A percentile compares a stretch with the other conserved stretches of the same genome.
phyloP scores from a whole-genome alignment of 805 yeast species.

The Pichia paraexigua region DNA sequence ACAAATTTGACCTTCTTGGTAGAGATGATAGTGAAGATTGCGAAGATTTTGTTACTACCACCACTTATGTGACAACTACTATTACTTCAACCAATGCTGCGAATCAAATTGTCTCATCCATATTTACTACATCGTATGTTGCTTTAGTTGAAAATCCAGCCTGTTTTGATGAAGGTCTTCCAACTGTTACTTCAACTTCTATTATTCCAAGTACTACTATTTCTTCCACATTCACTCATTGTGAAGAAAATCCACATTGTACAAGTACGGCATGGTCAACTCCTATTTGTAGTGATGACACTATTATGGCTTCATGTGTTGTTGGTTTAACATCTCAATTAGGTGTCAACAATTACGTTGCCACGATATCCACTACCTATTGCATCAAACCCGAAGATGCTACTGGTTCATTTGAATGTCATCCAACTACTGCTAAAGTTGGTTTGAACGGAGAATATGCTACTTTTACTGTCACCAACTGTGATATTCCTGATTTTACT shows the following conservation, averaged over 20 bases:
- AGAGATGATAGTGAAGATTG: not conserved
- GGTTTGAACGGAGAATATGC: slow-evolving; percentile 7
- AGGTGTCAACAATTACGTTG: not conserved
- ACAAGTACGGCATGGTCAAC: slow-evolving; percentile 9
- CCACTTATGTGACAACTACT: not conserved
- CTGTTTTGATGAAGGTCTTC: not conserved
- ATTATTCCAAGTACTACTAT: not conserved
- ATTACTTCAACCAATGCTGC: not conserved
- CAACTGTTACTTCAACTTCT: not conserved
- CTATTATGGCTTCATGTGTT: slow-evolving; percentile 8
- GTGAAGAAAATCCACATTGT: slow-evolving; percentile 12
- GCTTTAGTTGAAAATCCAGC: not conserved
- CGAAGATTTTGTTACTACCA: not conserved
- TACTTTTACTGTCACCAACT: slow-evolving; percentile 10
- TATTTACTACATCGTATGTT: not conserved
- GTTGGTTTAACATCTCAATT: slow-evolving; percentile 6
- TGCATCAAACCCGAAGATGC: slow-evolving; percentile 10
- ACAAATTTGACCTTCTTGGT: not conserved
- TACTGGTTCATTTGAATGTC: slow-evolving; percentile 13
- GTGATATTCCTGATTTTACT: slow-evolving; percentile 10
- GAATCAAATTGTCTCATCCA: not conserved
- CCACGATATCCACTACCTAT: slow-evolving; percentile 10
- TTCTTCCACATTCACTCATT: slow-evolving; percentile 10
- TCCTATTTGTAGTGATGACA: slow-evolving; percentile 7
- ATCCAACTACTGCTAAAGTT: slow-evolving; percentile 5